Evolutionary conservation across 345 rosid genomes (phyloP), one percentile per base, ranked within the genome.

Genomic region (Ailanthus altissimus): DNA sequence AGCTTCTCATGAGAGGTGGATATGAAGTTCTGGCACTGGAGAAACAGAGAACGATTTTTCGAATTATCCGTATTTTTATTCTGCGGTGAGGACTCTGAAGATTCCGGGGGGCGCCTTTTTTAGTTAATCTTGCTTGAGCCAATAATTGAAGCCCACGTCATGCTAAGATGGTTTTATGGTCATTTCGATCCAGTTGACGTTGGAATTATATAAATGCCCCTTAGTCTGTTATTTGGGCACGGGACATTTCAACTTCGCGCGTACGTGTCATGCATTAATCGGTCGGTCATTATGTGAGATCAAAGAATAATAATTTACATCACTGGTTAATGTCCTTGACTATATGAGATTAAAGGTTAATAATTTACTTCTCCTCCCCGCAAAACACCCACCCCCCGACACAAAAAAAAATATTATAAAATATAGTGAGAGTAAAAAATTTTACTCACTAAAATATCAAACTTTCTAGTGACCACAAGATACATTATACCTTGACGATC

Each of bases 1-100:
- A 80, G 56, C 58, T 67, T 57, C 73, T 73, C 82, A 80, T 77
- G 79, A 49, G 80, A 20, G 79, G 66, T 64, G 53, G 63, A 23
- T 76, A 74, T 43, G 74, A 57, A 42, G n/a, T 59, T 15, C 57
- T 63, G 58, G 72, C 15, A 28, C 78, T 23, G 71, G 74, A 61
- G 64, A 53, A 21, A 20, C 50, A 1, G 5, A 59, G 58, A 28
- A 12, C 5, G 49, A 62, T 65, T 50, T 75, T 75, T 63, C 32
- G 40, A 63, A 63, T 75, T 75, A 65, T 75, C 78, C 64, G 53
- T 49, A 75, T 21, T n/a, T 64, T 62, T 60, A 20, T 74, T 28
- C 26, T 74, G 68, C 69, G 32, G 46, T 2, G 49, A 54, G 36
- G 9, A 23, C 36, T 10, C 4, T 6, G 40, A 23, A 49, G 43